Evolutionary conservation across 1,284 basidiomycete genomes (phyloP), one percentile per base, ranked within the genome.

Genomic region (Puccinia polysora): DNA sequence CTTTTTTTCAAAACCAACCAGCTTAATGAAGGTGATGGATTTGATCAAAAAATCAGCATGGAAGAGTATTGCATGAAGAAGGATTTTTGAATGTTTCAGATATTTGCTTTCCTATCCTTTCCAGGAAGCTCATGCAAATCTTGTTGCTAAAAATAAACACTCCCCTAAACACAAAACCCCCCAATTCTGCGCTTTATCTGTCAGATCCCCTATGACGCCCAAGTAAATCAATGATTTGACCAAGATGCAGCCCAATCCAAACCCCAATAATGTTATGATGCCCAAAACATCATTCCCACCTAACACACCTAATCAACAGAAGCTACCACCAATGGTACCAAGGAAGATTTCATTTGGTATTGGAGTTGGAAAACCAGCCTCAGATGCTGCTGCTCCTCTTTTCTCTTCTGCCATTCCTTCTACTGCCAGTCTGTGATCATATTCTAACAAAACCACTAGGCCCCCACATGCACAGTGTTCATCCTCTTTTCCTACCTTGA

Each of bases 31-130:
- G 78, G 78, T 43, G 78, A 78, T 58, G 83, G 60, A 73, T 73
- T 78, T 30, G 75, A 76, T 47, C 76, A 78, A 49, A 77, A 77
- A 56, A 76, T 74, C 23, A 76, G 84, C 50, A 83, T 83, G 34
- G 83, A 84, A 73, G 81, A 82, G 60, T 90, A 97, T 82, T 92
- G 95, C 81, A 91, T 94, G 88, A 93, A 97, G 81, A 95, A 98
- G 82, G 95, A 95, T 77, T 91, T 94, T 81, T 87, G 91, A 68
- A 98, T 98, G 95, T 98, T 98, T 83, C 93, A 93, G 76, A 97
- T 98, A 81, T 98, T 97, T 80, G 95, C 95, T n/a, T n/a, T n/a
- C n/a, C n/a, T n/a, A n/a, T n/a, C n/a, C n/a, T n/a, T 65, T 7
- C 49, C 28, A 70, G 68, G 38, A 28, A 28, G 68, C 68, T 52